Percentiles rank a stretch among this genome's conserved stretches.
These are phyloP conservation scores for Diddensiella caesifluorescens DNA, from an alignment of 805 yeast species.

Conservation along the genomic window DNA sequence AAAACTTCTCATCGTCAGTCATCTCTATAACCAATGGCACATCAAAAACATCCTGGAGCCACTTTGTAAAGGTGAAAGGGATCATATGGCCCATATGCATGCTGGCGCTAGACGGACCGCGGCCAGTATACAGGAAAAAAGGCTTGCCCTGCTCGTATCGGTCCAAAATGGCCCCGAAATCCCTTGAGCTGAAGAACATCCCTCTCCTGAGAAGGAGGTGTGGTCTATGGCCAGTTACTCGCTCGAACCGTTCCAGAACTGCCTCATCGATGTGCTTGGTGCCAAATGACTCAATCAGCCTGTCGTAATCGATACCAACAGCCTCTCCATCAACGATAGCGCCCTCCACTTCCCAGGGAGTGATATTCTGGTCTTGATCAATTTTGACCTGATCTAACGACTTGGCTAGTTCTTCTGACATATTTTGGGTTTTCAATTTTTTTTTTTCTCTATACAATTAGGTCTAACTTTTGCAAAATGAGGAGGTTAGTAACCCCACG, in stretches of 20 bases:
- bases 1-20: conserved; percentile 95
- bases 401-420: conserved; percentile 21
- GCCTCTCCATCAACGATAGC: conserved; percentile 92
- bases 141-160: conserved; percentile 92
- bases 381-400: conserved; percentile 6
- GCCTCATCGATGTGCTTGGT: conserved; percentile 67
- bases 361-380: conserved; percentile 47
- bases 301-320: conserved; percentile 89
- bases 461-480: neutral
- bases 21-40: conserved; percentile 89
- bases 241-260: conserved; percentile 66
- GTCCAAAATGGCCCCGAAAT: conserved; percentile 60
- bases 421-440: conserved; percentile 4
- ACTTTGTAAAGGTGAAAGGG: conserved; percentile 91
- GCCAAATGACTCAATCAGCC: conserved; percentile 82
- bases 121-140: conserved; percentile 91
- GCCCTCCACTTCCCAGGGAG: conserved; percentile 99
- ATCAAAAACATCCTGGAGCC: conserved; percentile 97
- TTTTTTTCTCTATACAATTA: neutral
- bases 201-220: conserved; percentile 90
- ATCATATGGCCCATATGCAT: conserved; percentile 97
- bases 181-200: conserved; percentile 83
- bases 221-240: conserved; percentile 84
- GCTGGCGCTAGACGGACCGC: conserved; percentile 93
- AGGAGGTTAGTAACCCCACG: neutral